Percentiles rank a stretch among this genome's conserved stretches.
Evolutionary conservation across 2,329 filamentous ascomycete genomes (phyloP).

Genomic region (Ophiostoma montium): DNA sequence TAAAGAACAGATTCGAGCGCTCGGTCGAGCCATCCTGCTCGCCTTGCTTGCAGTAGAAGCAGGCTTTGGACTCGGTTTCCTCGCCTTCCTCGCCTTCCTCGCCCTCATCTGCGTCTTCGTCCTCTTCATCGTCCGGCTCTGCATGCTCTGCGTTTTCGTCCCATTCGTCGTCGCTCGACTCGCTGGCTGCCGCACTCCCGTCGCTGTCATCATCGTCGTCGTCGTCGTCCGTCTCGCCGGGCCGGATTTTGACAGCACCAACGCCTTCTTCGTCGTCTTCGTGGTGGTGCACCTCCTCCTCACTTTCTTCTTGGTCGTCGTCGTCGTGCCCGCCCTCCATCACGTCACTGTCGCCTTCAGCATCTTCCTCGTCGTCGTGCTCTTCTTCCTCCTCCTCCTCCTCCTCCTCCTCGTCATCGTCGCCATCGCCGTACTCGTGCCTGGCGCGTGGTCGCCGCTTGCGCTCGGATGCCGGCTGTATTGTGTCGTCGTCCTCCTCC

Average conservation of each 20-base stretch:
- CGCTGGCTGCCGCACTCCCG: constrained; percentile 28
- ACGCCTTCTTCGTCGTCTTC: constrained; percentile 30
- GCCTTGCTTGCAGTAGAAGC: constrained; percentile 67
- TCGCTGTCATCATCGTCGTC: constrained; percentile 30
- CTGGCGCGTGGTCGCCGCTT: constrained; percentile 13
- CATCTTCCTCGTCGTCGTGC: constrained; percentile 12
- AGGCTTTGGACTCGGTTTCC: constrained; percentile 35
- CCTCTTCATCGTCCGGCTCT: constrained; percentile 25
- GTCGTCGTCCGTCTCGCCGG: constrained; percentile 34
- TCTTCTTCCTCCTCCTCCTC: constrained; percentile 18
- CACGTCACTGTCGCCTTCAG: constrained; percentile 14
- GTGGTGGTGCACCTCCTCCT: constrained; percentile 25
- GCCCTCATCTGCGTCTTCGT: constrained; percentile 41
- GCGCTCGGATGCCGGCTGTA: constrained; percentile 10
- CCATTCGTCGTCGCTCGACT: constrained; percentile 38
- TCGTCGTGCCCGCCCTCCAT: constrained; percentile 9
- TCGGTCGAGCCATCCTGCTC: constrained; percentile 62
- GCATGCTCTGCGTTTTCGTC: constrained; percentile 43
- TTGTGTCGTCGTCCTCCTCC: constrained; percentile 14
- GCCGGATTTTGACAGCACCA: constrained; percentile 42
- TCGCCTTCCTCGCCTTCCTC: constrained; percentile 41
- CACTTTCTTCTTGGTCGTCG: constrained; percentile 27
- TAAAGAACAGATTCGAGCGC: constrained; percentile 48
- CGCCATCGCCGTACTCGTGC: constrained; percentile 16
- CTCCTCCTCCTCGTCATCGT: constrained; percentile 17